Conservation (phyloP, 805 yeast genomes). For the Saccharomycopsis fibuligera region DNA sequence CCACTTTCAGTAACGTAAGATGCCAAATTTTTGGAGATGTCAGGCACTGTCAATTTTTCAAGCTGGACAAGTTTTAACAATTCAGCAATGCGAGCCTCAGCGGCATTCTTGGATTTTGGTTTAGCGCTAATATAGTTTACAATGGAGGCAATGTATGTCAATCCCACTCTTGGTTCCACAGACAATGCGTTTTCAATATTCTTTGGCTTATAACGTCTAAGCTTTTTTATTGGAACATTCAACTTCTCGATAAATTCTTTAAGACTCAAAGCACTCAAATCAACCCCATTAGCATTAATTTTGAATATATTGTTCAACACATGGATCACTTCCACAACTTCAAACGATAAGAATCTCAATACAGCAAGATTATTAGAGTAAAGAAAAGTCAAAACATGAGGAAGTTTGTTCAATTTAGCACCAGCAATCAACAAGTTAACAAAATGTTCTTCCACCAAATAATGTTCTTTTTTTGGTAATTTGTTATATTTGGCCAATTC, state of each 20-base stretch:
- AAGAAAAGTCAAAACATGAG: constrained; percentile 14
- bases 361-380: constrained; percentile 6
- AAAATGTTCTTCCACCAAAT: constrained; percentile 14
- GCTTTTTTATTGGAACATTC: constrained; percentile 11
- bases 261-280: background rate
- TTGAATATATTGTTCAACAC: constrained; percentile 16
- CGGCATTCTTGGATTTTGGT: constrained; percentile 7
- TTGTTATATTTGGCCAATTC: constrained; percentile 6
- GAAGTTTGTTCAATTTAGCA: constrained; percentile 15
- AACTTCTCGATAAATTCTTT: constrained; percentile 10
- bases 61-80: constrained; percentile 5
- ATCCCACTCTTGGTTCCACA: constrained; percentile 1
- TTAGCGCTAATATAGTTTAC: constrained; percentile 7
- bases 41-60: constrained; percentile 1
- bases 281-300: constrained; percentile 1
- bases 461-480: constrained; percentile 3
- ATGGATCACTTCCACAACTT: constrained; percentile 7
- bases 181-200: constrained; percentile 3
- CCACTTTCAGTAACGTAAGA: too few relatives aligned
- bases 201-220: constrained; percentile 1
- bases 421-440: constrained; percentile 16
- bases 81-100: constrained; percentile 7
- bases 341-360: background rate
- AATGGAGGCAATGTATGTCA: constrained; percentile 13
- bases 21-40: background rate